A percentile compares a stretch with the other conserved stretches of the same genome.
These are phyloP conservation scores for Camellia granthamiana DNA, from an alignment of 148 eudicot species.

Conservation along the genomic window DNA sequence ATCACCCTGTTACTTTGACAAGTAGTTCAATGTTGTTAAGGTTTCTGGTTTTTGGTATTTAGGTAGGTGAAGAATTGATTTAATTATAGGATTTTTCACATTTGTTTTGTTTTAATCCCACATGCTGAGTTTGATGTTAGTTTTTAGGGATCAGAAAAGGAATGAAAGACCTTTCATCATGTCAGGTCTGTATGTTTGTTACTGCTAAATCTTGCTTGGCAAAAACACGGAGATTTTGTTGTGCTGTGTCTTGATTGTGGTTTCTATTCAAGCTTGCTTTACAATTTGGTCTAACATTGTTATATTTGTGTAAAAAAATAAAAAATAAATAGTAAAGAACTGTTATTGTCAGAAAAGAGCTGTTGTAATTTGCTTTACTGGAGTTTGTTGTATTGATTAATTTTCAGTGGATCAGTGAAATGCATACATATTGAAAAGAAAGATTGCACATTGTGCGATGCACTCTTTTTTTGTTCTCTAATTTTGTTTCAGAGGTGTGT, in stretches of 20 bases:
- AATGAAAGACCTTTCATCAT: neutral
- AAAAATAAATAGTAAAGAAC: too few relatives aligned
- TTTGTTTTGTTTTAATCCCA: neutral
- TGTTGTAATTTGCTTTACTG: neutral
- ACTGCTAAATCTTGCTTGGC: too few relatives aligned
- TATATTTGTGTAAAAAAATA: neutral
- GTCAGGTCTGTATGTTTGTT: neutral
- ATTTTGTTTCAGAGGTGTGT: neutral
- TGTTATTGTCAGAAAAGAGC: too few relatives aligned
- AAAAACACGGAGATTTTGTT: neutral
- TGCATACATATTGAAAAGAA: neutral
- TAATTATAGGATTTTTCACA: neutral
- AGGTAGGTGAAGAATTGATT: constrained; percentile 1
- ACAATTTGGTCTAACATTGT: neutral
- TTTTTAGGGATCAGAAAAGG: neutral
- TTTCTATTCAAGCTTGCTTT: neutral
- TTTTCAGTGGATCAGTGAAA: neutral
- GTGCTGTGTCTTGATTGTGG: neutral
- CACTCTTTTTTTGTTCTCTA: neutral
- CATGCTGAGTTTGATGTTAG: neutral
- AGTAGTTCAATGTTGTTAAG: neutral
- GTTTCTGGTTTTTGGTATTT: neutral
- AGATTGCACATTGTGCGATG: neutral
- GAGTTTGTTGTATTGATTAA: neutral
- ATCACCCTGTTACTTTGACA: too few relatives aligned